Percentiles rank a stretch among this genome's conserved stretches.
Conservation (phyloP, 257 asterid genomes). For the Paraleonurus japonicus region DNA sequence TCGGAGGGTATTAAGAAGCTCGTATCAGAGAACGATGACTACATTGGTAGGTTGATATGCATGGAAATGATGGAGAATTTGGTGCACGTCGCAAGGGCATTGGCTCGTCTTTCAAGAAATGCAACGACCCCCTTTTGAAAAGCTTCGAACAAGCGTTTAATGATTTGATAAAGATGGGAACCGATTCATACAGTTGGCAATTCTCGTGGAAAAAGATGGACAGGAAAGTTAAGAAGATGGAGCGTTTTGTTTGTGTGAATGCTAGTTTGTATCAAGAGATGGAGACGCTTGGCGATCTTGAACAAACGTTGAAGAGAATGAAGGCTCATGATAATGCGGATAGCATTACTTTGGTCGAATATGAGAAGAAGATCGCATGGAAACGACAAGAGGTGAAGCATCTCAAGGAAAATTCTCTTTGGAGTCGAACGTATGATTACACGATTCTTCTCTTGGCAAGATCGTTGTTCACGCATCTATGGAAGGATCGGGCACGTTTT, state of each 20-base stretch:
- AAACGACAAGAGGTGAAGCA: slow-evolving; percentile 77
- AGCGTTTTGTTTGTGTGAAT: slow-evolving; percentile 45
- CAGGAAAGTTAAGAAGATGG: slow-evolving; percentile 72
- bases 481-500: slow-evolving; percentile 74
- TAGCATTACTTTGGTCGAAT: slow-evolving; percentile 69
- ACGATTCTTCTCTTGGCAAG: slow-evolving; percentile 71
- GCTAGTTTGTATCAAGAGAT: slow-evolving; percentile 74
- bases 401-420: slow-evolving; percentile 63
- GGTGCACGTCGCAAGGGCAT: slow-evolving; percentile 57
- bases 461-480: slow-evolving; percentile 62
- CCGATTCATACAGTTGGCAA: slow-evolving; percentile 68
- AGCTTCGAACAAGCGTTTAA: slow-evolving; percentile 74
- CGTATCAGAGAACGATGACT: slow-evolving; percentile 69
- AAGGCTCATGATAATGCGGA: slow-evolving; percentile 53
- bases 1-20: slow-evolving; percentile 67
- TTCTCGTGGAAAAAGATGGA: slow-evolving; percentile 75
- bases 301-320: slow-evolving; percentile 72
- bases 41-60: slow-evolving; percentile 60
- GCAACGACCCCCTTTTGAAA: slow-evolving; percentile 64
- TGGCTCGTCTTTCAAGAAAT: slow-evolving; percentile 66
- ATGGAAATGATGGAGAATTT: slow-evolving; percentile 66
- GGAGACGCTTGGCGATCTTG: slow-evolving; percentile 82
- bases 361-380: slow-evolving; percentile 75
- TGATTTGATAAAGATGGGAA: slow-evolving; percentile 53
- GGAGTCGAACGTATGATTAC: slow-evolving; percentile 79